Base-by-base conservation (phyloP, 2,329 filamentous ascomycete genomes). In the Neurospora sp. region DNA sequence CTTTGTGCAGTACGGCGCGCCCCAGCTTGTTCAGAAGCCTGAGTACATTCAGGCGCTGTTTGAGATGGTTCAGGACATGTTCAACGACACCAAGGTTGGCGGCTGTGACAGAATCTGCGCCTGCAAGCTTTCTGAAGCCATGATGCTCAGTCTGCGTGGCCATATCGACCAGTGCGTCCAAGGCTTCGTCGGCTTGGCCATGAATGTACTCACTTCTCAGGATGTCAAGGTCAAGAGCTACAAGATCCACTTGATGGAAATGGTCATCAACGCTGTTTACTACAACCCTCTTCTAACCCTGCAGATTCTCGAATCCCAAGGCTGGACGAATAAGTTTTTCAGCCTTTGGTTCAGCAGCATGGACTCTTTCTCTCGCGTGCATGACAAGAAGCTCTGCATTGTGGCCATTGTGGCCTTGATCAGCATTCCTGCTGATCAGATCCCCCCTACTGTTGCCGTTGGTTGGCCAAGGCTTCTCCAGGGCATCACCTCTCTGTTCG, bases 271-370 rank as follows among this genome's bases (percentile, higher is more conserved):
- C 81, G 90, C 92, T 69, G 93, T 98, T 76, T 97, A 98, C 85
- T 99, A 99, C 85, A 97, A 97, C 83, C 94, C 96, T 1, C 82
- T 91, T 66, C 85, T 97, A 71, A 87, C 93, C 33, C 86, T 99
- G 28, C 90, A 93, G 72, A 89, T 97, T 43, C 86, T 99, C n/a
- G 96, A 99, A 82, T 83, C 86, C 68, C 95, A 96, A 77, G 91
- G 89, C 72, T 97, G 94, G 95, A 98, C 96, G 7, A 98, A 98
- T 82, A 96, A 96, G 78, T 99, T 99, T 83, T 99, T 99, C 84
- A 97, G 93, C 81, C 84, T 96, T 71, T 99, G 96, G 96, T 99
- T 99, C 80, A 93, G 93, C 58, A 96, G 90, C 82, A 99, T 99
- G 83, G 91, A 97, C 73, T 90, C 89, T 77, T 98, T 99, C 82